Percentiles rank a stretch among this genome's conserved stretches.
These are phyloP conservation scores for Juncus inflexus DNA, from an alignment of 176 grass and related monocot genomes.

Conservation along the genomic window DNA sequence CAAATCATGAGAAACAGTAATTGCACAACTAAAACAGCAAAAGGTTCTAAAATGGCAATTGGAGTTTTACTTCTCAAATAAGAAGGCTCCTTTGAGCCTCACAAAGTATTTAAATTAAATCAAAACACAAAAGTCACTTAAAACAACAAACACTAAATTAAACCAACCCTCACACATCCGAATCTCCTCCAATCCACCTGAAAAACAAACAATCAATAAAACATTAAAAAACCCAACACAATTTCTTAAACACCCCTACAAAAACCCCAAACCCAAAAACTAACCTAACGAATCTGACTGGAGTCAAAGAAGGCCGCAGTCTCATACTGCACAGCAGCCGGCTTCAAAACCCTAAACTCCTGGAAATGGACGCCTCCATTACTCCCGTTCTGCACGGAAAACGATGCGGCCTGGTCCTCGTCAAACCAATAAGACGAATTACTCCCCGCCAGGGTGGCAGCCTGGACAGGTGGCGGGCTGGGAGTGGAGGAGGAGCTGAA, in stretches of 20 bases:
- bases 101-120: slow-evolving; percentile 1
- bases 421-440: slow-evolving; percentile 19
- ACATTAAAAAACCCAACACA: background rate
- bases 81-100: slow-evolving; percentile 24
- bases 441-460: background rate
- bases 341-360: slow-evolving; percentile 29
- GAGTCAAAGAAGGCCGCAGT: slow-evolving; percentile 34
- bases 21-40: slow-evolving; percentile 17
- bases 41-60: slow-evolving; percentile 11
- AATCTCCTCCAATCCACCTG: slow-evolving; percentile 8
- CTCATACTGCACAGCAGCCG: slow-evolving; percentile 16
- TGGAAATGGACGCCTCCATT: slow-evolving; percentile 31
- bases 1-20: background rate
- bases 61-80: slow-evolving; percentile 22
- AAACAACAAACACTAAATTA: background rate
- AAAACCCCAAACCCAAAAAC: too few relatives aligned
- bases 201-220: background rate
- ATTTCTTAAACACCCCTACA: background rate
- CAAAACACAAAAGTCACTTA: slow-evolving; percentile 4
- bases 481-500: slow-evolving; percentile 15
- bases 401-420: slow-evolving; percentile 11
- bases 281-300: slow-evolving; percentile 27
- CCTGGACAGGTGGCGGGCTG: background rate
- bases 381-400: slow-evolving; percentile 19
- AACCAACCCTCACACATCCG: background rate